These are phyloP conservation scores for Tilletia indica DNA, from an alignment of 1,284 basidiomycete genomes.

Conservation along the genomic window DNA sequence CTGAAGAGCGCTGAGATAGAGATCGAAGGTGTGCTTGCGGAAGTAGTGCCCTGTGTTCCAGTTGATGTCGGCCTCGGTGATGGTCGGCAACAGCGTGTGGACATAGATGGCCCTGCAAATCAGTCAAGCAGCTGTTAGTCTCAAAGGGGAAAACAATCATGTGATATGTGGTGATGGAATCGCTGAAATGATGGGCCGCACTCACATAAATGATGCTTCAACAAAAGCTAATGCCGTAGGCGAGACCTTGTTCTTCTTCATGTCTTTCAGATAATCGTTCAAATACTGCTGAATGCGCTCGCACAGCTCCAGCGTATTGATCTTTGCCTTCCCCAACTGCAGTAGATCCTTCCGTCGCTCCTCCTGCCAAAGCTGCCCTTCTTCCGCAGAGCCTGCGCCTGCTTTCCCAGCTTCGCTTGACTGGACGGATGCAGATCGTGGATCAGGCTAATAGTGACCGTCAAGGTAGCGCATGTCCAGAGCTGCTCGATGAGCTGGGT, in stretches of 20 bases:
- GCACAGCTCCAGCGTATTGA: conserved; percentile 13
- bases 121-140: background rate
- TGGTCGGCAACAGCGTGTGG: conserved; percentile 1
- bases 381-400: background rate
- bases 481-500: conserved; percentile 14
- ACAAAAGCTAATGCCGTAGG: conserved; percentile 1
- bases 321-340: background rate
- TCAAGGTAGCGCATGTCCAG: conserved; percentile 11
- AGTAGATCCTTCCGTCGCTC: background rate
- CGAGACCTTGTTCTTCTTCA: conserved; percentile 9
- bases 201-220: conserved; percentile 14
- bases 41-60: conserved; percentile 12
- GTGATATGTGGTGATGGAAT: too few species aligned
- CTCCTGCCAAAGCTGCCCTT: background rate
- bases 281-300: conserved; percentile 11
- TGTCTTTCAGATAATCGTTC: conserved; percentile 5
- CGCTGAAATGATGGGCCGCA: too few species aligned
- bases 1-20: background rate
- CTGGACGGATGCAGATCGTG: conserved; percentile 13
- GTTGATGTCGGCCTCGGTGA: conserved; percentile 7
- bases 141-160: too few species aligned
- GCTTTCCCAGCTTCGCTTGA: background rate
- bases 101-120: conserved; percentile 6
- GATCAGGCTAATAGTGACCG: conserved; percentile 3
- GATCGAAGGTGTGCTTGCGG: conserved; percentile 7